Evolutionary conservation across 2,329 filamentous ascomycete genomes (phyloP).

Genomic region (Fusarium sp.): DNA sequence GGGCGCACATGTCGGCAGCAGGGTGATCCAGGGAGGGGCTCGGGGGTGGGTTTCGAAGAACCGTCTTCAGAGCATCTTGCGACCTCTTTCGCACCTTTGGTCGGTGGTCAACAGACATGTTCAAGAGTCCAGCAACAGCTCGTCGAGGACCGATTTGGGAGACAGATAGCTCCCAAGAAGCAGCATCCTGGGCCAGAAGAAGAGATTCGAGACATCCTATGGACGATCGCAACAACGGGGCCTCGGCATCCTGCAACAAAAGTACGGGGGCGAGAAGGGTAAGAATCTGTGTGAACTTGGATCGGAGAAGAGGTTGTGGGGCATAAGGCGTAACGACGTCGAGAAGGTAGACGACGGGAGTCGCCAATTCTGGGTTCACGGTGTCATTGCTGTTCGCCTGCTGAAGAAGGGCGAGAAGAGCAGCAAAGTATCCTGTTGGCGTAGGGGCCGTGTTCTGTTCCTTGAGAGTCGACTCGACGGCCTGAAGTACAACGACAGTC

Average conservation of each 20-base stretch:
- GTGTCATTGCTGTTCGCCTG: conserved; percentile 76
- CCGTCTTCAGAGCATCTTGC: conserved; percentile 84
- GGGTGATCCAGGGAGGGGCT: conserved; percentile 94
- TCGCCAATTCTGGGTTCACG: conserved; percentile 82
- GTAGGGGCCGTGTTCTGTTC: conserved; percentile 86
- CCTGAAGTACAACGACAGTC: conserved; percentile 87
- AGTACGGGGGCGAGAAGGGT: conserved; percentile 85
- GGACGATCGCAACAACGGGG: conserved; percentile 83
- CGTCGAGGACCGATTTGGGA: conserved; percentile 85
- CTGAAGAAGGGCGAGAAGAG: conserved; percentile 86
- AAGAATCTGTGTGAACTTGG: conserved; percentile 95
- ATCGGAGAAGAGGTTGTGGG: conserved; percentile 85
- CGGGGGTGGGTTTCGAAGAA: conserved; percentile 86
- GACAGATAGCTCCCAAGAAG: conserved; percentile 87
- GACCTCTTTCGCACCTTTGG: conserved; percentile 95
- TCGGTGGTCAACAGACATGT: conserved; percentile 83
- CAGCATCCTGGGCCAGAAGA: conserved; percentile 84
- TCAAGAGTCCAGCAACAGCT: conserved; percentile 86
- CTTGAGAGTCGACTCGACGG: conserved; percentile 91
- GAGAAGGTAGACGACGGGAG: conserved; percentile 93
- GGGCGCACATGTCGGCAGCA: conserved; percentile 94
- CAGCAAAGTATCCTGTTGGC: conserved; percentile 93
- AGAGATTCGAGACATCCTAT: conserved; percentile 96
- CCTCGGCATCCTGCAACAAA: conserved; percentile 81
- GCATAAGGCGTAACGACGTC: conserved; percentile 89